Percentiles rank a stretch among this genome's conserved stretches.
These are phyloP conservation scores for Phlyctochytrium arcticum DNA, from an alignment of 192 early-diverging fungal species.

Conservation along the genomic window DNA sequence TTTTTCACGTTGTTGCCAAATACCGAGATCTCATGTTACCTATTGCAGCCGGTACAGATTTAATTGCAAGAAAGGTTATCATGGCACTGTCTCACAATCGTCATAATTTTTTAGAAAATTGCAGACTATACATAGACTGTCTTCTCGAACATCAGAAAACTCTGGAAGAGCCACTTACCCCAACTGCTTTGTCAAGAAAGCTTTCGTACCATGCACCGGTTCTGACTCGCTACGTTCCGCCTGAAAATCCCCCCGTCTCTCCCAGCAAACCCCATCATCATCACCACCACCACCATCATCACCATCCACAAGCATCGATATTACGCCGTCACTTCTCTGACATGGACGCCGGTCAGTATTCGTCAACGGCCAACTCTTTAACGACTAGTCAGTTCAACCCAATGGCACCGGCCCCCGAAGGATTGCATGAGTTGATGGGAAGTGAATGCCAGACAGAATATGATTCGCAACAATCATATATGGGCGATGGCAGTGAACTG, in stretches of 20 bases:
- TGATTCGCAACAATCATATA: too few relatives aligned
- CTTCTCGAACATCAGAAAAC: slow-evolving; percentile 1
- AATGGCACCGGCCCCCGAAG: background rate
- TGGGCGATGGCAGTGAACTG: too few relatives aligned
- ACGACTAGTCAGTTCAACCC: background rate
- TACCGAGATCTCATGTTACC: slow-evolving; percentile 5
- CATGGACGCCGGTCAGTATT: too few relatives aligned
- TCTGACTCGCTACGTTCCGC: background rate
- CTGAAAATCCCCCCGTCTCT: background rate
- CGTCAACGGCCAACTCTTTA: background rate
- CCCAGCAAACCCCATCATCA: background rate
- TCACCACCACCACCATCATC: background rate
- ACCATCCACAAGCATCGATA: background rate
- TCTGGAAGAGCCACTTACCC: too few relatives aligned
- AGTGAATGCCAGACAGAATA: too few relatives aligned
- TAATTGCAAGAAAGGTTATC: background rate
- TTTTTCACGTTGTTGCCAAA: slow-evolving; percentile 14
- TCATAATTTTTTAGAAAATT: slow-evolving; percentile 3
- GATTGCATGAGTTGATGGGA: too few relatives aligned
- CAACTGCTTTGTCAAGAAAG: background rate
- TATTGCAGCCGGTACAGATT: slow-evolving; percentile 14
- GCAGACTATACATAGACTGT: slow-evolving; percentile 1
- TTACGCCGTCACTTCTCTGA: background rate
- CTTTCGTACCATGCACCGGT: background rate
- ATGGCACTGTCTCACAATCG: background rate